Conservation (phyloP, 73 alveolate species). For the Paramecium caudatum region DNA sequence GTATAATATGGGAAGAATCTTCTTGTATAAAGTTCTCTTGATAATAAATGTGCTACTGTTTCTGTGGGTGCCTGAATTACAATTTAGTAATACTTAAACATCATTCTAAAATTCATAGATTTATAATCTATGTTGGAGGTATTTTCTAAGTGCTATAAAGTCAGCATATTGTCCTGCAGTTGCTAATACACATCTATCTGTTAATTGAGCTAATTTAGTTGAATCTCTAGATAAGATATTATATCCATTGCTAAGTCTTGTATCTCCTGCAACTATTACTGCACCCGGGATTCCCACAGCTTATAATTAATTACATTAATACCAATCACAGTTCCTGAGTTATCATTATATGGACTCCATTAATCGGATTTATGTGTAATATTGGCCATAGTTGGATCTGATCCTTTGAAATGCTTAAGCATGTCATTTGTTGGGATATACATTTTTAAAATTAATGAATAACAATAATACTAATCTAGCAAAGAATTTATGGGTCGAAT, state of each 20-base stretch:
- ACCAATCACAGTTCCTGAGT: constrained; percentile 62
- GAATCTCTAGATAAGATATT: constrained; percentile 81
- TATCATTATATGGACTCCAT: constrained; percentile 70
- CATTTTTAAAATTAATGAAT: constrained; percentile 50
- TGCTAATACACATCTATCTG: constrained; percentile 82
- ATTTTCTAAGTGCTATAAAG: constrained; percentile 80
- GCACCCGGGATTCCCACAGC: constrained; percentile 65
- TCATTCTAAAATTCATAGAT: constrained; percentile 81
- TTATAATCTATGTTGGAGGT: constrained; percentile 81
- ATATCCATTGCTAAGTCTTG: constrained; percentile 85
- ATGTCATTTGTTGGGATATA: constrained; percentile 42
- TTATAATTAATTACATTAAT: constrained; percentile 64
- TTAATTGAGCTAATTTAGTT: constrained; percentile 82
- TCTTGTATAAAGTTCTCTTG: constrained; percentile 83
- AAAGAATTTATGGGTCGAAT: constrained; percentile 76
- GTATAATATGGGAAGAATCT: constrained; percentile 98
- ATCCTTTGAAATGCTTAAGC: constrained; percentile 23
- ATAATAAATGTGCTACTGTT: constrained; percentile 69
- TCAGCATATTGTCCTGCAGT: constrained; percentile 91
- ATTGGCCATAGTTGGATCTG: constrained; percentile 31
- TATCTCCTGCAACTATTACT: constrained; percentile 66
- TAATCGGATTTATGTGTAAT: constrained; percentile 20
- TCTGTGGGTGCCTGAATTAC: constrained; percentile 60
- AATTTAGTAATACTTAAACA: constrained; percentile 70
- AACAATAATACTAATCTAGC: constrained; percentile 58